Evolutionary conservation across 2,329 filamentous ascomycete genomes (phyloP).

Genomic region (Xylaria sp.): DNA sequence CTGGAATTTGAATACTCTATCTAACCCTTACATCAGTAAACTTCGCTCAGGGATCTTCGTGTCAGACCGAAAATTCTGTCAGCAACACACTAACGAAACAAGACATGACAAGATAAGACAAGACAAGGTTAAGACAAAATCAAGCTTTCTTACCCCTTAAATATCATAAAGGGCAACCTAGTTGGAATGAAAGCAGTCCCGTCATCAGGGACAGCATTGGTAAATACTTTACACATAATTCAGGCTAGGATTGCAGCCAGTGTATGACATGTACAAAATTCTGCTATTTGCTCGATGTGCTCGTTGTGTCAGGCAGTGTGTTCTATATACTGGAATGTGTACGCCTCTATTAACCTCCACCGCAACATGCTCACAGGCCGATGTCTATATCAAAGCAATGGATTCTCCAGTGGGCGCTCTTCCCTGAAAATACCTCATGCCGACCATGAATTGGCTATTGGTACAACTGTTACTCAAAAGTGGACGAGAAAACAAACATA

Average conservation of each 20-base stretch:
- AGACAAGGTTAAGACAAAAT: neutral
- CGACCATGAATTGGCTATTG: constrained; percentile 24
- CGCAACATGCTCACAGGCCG: constrained; percentile 15
- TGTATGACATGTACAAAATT: neutral
- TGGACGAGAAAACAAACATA: constrained; percentile 32
- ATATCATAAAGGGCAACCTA: constrained; percentile 2
- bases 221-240: neutral
- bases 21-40: neutral
- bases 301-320: neutral
- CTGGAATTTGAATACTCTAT: neutral
- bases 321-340: constrained; percentile 29
- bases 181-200: neutral
- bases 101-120: neutral
- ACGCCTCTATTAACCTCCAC: constrained; percentile 8
- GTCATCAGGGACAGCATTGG: neutral
- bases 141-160: neutral
- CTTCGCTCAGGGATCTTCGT: neutral
- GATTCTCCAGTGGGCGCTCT: constrained; percentile 7
- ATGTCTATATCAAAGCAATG: constrained; percentile 25
- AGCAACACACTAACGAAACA: neutral
- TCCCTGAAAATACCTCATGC: constrained; percentile 10
- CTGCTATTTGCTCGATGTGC: constrained; percentile 18
- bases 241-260: neutral
- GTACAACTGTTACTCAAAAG: constrained; percentile 35
- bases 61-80: neutral